These are phyloP conservation scores for Jacaranda mimosifolia DNA, from an alignment of 257 asterid genomes.

Conservation along the genomic window DNA sequence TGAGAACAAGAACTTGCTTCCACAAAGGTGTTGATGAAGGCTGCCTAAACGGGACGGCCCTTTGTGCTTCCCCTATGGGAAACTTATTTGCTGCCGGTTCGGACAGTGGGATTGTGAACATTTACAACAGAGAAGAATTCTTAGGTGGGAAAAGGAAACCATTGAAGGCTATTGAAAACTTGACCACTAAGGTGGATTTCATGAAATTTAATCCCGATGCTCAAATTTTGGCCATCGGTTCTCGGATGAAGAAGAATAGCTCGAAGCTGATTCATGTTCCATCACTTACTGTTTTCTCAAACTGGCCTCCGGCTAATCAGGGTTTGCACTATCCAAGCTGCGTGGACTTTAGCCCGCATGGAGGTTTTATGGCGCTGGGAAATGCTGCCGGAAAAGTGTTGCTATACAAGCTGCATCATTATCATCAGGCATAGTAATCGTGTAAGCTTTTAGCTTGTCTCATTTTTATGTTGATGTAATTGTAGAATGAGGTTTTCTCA, in stretches of 20 bases:
- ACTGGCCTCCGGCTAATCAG: slow-evolving; percentile 79
- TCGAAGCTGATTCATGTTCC: slow-evolving; percentile 81
- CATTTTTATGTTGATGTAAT: neutral
- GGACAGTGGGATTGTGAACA: slow-evolving; percentile 83
- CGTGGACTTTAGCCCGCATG: slow-evolving; percentile 88
- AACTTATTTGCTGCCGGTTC: slow-evolving; percentile 95
- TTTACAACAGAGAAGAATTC: slow-evolving; percentile 72
- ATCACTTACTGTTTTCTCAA: slow-evolving; percentile 74
- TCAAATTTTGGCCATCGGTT: slow-evolving; percentile 79
- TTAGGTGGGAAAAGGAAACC: slow-evolving; percentile 88
- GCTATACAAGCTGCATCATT: slow-evolving; percentile 91
- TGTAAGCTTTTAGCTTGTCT: neutral
- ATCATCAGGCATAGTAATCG: slow-evolving; percentile 65
- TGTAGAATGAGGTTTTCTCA: neutral
- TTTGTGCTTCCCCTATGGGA: slow-evolving; percentile 71
- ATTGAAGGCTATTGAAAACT: slow-evolving; percentile 70
- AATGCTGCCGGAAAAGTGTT: slow-evolving; percentile 86
- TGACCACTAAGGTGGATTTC: slow-evolving; percentile 79
- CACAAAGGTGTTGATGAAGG: slow-evolving; percentile 92
- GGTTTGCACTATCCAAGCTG: slow-evolving; percentile 66
- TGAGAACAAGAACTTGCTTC: slow-evolving; percentile 79
- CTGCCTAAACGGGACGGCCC: slow-evolving; percentile 80
- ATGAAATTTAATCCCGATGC: slow-evolving; percentile 83
- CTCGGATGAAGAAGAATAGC: slow-evolving; percentile 87
- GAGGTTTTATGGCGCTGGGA: slow-evolving; percentile 91